Evolutionary conservation across 768 basidiomycete species (phyloP).

Genomic region (Termitomyces sp.): DNA sequence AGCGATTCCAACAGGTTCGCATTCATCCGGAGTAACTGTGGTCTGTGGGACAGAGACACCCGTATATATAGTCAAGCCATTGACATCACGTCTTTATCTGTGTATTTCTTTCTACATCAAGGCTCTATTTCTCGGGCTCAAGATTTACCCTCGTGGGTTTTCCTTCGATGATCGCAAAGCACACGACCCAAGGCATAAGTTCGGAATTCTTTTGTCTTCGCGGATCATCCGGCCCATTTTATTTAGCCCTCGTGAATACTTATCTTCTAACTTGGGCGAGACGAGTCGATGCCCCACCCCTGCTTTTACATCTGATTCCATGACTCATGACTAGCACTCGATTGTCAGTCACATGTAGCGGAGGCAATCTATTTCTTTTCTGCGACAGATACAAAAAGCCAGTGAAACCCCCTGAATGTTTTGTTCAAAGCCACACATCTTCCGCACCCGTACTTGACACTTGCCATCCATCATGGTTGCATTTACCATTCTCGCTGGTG

Average conservation of each 20-base stretch:
- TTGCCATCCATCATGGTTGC: slow-evolving; percentile 44
- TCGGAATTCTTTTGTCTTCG: background rate
- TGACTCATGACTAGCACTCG: background rate
- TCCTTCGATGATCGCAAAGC: background rate
- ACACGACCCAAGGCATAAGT: background rate
- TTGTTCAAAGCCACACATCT: background rate
- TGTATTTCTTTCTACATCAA: background rate
- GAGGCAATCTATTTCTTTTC: background rate
- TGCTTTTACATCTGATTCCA: background rate
- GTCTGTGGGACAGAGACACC: background rate
- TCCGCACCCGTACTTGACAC: background rate
- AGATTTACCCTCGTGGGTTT: background rate
- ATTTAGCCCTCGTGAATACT: background rate
- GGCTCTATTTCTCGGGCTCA: background rate
- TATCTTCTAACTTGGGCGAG: background rate
- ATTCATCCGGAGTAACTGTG: background rate
- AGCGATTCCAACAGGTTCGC: background rate
- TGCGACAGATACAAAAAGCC: slow-evolving; percentile 1
- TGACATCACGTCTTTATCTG: background rate
- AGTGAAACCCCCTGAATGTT: background rate
- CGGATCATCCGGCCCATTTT: background rate
- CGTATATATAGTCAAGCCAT: background rate
- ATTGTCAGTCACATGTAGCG: slow-evolving; percentile 1
- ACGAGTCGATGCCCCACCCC: background rate
- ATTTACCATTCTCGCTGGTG: slow-evolving; percentile 65